Conservation (phyloP, 2,329 filamentous ascomycete species). For the Sphaerulina vaccinii region DNA sequence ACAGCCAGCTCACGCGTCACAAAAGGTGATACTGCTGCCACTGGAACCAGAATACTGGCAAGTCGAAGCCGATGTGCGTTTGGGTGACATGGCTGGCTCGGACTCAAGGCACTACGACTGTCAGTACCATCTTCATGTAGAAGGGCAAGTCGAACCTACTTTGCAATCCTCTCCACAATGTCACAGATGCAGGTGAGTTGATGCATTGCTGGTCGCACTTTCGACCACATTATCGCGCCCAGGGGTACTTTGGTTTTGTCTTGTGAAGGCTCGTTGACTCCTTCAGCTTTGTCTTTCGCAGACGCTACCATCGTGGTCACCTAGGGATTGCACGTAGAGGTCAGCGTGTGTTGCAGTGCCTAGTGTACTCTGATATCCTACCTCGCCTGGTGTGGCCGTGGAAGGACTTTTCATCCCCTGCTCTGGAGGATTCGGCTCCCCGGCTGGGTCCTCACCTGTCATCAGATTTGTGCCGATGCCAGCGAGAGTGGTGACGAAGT, state of each 20-base stretch:
- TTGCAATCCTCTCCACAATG: constrained; percentile 4
- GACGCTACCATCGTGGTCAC: constrained; percentile 2
- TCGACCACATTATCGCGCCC: constrained; percentile 15
- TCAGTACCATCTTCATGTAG: not conserved
- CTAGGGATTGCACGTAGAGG: not conserved
- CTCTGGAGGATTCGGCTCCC: constrained; percentile 6
- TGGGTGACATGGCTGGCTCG: constrained; percentile 1
- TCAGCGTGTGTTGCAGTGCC: not conserved
- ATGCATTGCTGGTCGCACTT: constrained; percentile 3
- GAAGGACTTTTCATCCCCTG: not conserved
- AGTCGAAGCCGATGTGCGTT: not conserved
- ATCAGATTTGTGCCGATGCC: constrained; percentile 8
- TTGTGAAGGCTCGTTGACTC: constrained; percentile 1
- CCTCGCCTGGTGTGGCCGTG: constrained; percentile 1
- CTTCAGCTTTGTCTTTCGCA: constrained; percentile 8
- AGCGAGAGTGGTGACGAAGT: constrained; percentile 9
- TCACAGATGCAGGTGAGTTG: not conserved
- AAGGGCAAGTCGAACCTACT: not conserved
- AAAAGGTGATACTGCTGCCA: not conserved
- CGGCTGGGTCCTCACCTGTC: not conserved
- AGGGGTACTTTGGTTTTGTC: constrained; percentile 13
- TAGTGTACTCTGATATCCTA: not conserved
- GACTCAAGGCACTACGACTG: not conserved
- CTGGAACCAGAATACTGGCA: not conserved
- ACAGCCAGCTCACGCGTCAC: not conserved